These are phyloP conservation scores for Phytophthora litchii DNA, from an alignment of 352 stramenopile genomes.

Conservation along the genomic window DNA sequence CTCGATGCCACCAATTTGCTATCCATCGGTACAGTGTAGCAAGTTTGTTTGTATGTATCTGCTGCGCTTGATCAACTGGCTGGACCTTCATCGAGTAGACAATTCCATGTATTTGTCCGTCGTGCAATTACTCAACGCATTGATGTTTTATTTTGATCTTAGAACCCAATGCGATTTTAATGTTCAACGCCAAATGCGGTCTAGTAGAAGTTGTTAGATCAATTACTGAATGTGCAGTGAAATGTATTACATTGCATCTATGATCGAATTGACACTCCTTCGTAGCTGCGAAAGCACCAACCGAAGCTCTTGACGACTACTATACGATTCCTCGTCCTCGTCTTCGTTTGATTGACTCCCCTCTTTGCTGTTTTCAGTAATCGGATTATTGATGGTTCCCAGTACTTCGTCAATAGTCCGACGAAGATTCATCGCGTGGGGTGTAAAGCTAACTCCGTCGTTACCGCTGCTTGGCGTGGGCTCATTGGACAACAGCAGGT, in stretches of 20 bases:
- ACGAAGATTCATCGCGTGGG: constrained; percentile 24
- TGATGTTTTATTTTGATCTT: neutral
- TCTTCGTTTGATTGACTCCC: constrained; percentile 11
- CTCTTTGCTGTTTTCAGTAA: neutral
- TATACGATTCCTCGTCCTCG: constrained; percentile 13
- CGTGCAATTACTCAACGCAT: neutral
- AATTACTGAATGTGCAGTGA: neutral
- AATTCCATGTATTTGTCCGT: neutral
- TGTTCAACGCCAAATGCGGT: too few species aligned
- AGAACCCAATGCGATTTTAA: too few species aligned
- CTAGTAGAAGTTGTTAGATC: too few species aligned
- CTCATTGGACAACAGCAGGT: constrained; percentile 60
- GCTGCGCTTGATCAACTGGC: neutral
- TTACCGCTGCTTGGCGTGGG: neutral
- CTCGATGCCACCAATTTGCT: constrained; percentile 1
- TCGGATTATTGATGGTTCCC: constrained; percentile 17
- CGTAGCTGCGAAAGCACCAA: constrained; percentile 57
- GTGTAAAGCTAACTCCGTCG: neutral
- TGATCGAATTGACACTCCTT: constrained; percentile 27
- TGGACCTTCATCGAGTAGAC: constrained; percentile 6
- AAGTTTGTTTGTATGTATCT: neutral
- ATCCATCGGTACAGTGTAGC: neutral
- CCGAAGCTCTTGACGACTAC: constrained; percentile 39
- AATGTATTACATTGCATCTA: constrained; percentile 28
- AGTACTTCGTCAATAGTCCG: constrained; percentile 40